Evolutionary conservation across 1,284 basidiomycete genomes (phyloP).

Genomic region (Agaricales sp.): DNA sequence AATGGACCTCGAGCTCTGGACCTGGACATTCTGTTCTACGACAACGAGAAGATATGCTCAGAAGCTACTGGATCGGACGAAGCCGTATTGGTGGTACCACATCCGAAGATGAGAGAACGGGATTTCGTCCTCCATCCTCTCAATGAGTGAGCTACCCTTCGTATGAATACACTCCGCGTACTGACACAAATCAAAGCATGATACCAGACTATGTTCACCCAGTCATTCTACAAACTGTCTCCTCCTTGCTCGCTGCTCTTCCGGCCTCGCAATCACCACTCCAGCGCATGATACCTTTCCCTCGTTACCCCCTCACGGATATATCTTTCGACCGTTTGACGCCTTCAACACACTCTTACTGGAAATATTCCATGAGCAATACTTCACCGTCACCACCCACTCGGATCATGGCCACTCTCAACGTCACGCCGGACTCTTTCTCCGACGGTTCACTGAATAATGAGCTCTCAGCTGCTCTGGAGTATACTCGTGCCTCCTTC

Average conservation of each 20-base stretch:
- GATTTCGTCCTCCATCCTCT: conserved; percentile 91
- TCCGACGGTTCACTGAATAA: conserved; percentile 75
- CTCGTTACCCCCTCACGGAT: conserved; percentile 22
- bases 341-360: conserved; percentile 42
- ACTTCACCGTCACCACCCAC: conserved; percentile 26
- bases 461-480: conserved; percentile 35
- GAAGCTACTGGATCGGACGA: conserved; percentile 42
- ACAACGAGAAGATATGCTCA: conserved; percentile 51
- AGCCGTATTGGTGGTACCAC: conserved; percentile 77
- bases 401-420: conserved; percentile 89
- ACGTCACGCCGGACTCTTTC: conserved; percentile 95
- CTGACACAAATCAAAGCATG: conserved; percentile 35
- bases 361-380: conserved; percentile 31
- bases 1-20: conserved; percentile 91
- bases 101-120: conserved; percentile 72
- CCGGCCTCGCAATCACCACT: conserved; percentile 33
- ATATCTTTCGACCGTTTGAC: conserved; percentile 21
- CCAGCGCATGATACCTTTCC: conserved; percentile 58
- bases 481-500: conserved; percentile 37
- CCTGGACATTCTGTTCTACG: conserved; percentile 84
- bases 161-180: neutral
- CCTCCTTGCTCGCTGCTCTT: conserved; percentile 33
- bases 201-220: conserved; percentile 66
- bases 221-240: conserved; percentile 32
- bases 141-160: conserved; percentile 61